Base-by-base conservation (phyloP, 2,329 filamentous ascomycete genomes). In the Tolypocladium guangdongense region DNA sequence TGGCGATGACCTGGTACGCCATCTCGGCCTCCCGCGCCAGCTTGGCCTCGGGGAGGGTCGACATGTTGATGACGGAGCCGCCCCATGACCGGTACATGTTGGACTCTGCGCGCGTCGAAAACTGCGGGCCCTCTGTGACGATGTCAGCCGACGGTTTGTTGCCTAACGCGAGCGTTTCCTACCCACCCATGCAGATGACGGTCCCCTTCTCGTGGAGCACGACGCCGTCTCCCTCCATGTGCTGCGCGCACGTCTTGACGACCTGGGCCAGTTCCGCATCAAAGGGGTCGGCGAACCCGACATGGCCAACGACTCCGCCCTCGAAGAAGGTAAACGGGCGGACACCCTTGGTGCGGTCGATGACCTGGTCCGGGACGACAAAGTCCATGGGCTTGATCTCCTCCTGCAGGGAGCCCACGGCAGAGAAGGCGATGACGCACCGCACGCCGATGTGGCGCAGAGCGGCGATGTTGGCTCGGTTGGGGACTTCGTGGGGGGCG, bases 61-160 rank as follows among this genome's bases (percentile, higher is more conserved):
- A 95, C 93, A 99, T 99, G 81, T 97, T 97, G 78, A 99, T 97
- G 52, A 97, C 88, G 59, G 82, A 87, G 61, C 91, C 92, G 63
- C 92, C 92, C 88, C 90, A 96, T 56, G 83, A 78, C 62, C 93
- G 89, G 78, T 99, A 99, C 75, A 99, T 83, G 72, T 96, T 84
- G 54, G 88, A 93, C 74, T 99, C 93, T 55, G 93, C 92, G 57
- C 93, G 90, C 20, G 93, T 97, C 57, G 87, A 93, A 79, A 99
- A 99, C 64, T 96, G 90, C 22, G 93, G 93, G n/a, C 93, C 93
- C 80, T 99, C 93, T 88, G 62, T 46, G 52, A 38, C 4, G 33
- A 39, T 16, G 52, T 56, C 48, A 57, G 50, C 37, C n/a, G 35
- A 47, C 35, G 18, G 7, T 27, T 27, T 35, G 7, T 4, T 27